These are phyloP conservation scores for Neofusicoccum ribis DNA, from an alignment of 2,329 filamentous ascomycete genomes.

Conservation along the genomic window DNA sequence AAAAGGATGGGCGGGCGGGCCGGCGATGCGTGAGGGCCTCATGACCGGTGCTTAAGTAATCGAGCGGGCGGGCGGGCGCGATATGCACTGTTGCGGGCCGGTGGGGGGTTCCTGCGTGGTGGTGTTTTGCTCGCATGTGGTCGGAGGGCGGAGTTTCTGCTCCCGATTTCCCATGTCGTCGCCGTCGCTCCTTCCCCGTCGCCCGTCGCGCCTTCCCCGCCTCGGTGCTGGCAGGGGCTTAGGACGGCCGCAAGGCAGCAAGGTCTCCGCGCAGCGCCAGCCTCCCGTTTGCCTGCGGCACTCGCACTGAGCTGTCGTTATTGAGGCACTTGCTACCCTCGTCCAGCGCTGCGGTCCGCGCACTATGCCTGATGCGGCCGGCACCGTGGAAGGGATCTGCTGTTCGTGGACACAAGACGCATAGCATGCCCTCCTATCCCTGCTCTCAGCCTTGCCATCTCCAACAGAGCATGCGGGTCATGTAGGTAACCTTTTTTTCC, in stretches of 20 bases:
- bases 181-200: neutral
- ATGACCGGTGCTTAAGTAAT: constrained; percentile 11
- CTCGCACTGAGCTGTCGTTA: too few relatives aligned
- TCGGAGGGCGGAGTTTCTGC: neutral
- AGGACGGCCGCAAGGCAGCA: neutral
- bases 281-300: neutral
- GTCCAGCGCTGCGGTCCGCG: neutral
- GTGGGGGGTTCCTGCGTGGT: neutral
- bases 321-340: too few relatives aligned
- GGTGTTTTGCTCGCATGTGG: neutral
- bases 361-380: neutral
- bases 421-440: constrained; percentile 4
- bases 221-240: too few relatives aligned
- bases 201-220: too few relatives aligned
- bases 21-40: neutral
- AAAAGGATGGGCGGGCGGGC: neutral
- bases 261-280: neutral
- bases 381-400: too few relatives aligned
- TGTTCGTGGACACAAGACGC: neutral
- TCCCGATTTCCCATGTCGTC: neutral
- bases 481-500: neutral
- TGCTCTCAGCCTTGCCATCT: constrained; percentile 17
- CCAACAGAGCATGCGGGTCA: neutral
- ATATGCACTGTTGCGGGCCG: neutral
- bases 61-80: neutral